phyloP scores from a whole-genome alignment of 2,329 filamentous ascomycete species.

The Xylariaceae sp. region DNA sequence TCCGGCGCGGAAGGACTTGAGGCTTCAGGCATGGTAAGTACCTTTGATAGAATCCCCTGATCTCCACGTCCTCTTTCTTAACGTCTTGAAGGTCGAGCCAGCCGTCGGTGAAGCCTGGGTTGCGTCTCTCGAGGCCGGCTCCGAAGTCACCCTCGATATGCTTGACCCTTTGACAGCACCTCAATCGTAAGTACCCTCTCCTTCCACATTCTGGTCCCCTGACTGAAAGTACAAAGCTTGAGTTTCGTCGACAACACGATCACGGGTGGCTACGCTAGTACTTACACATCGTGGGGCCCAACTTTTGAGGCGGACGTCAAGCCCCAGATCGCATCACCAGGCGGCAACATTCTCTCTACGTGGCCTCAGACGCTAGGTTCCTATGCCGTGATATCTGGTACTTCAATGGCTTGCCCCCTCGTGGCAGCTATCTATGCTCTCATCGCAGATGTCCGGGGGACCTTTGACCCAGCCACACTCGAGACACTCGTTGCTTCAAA shows the following conservation, averaged over 20 bases:
- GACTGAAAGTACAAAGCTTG: slow-evolving; percentile 32
- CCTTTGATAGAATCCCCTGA: slow-evolving; percentile 35
- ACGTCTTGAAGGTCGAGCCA: too few relatives aligned
- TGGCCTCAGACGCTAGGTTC: slow-evolving; percentile 46
- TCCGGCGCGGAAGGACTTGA: slow-evolving; percentile 35
- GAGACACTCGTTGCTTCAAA: slow-evolving; percentile 36
- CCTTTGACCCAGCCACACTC: slow-evolving; percentile 47
- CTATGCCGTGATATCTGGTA: slow-evolving; percentile 48
- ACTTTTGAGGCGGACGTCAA: slow-evolving; percentile 57
- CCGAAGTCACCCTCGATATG: slow-evolving; percentile 45
- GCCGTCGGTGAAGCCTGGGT: slow-evolving; percentile 36
- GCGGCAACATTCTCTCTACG: slow-evolving; percentile 58
- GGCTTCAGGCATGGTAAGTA: slow-evolving; percentile 19
- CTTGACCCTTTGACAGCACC: slow-evolving; percentile 30
- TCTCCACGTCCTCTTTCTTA: slow-evolving; percentile 33
- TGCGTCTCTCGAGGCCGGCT: slow-evolving; percentile 40
- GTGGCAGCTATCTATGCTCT: slow-evolving; percentile 45
- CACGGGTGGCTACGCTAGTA: slow-evolving; percentile 51
- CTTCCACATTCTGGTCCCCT: background rate
- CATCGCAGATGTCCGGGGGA: slow-evolving; percentile 50
- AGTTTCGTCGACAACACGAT: slow-evolving; percentile 36
- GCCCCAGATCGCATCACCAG: slow-evolving; percentile 55
- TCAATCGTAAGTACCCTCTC: too few relatives aligned
- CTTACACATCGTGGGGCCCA: slow-evolving; percentile 59
- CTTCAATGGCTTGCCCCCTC: background rate